Conservation (phyloP, 805 yeast species). For the Wilhelminamyces savonicus region DNA sequence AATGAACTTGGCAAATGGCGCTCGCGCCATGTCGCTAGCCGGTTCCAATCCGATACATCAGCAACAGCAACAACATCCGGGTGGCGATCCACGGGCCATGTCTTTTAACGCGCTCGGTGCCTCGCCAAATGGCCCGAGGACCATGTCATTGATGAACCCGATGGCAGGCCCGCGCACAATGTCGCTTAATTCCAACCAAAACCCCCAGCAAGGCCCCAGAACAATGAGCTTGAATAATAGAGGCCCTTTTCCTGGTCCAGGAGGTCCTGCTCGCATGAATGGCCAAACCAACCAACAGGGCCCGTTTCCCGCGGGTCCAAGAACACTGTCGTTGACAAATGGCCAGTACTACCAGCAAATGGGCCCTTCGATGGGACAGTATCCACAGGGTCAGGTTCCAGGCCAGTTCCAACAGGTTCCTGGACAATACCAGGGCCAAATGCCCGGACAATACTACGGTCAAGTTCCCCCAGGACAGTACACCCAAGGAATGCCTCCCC, state of each 20-base stretch:
- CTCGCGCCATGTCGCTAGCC: constrained; percentile 38
- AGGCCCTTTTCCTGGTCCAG: constrained; percentile 7
- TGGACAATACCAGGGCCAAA: neutral
- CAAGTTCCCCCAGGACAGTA: constrained; percentile 4
- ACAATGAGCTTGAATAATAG: constrained; percentile 1
- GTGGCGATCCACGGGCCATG: constrained; percentile 9
- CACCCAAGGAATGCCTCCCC: constrained; percentile 1
- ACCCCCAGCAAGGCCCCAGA: constrained; percentile 1
- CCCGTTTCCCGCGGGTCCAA: constrained; percentile 20
- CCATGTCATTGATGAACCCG: constrained; percentile 19
- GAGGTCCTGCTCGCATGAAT: constrained; percentile 17
- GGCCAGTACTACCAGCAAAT: constrained; percentile 13
- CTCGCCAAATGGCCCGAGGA: constrained; percentile 17
- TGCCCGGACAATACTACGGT: neutral
- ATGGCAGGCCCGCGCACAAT: neutral
- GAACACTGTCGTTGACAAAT: constrained; percentile 40
- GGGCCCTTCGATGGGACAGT: constrained; percentile 2
- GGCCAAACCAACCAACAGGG: constrained; percentile 3
- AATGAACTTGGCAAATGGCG: constrained; percentile 40
- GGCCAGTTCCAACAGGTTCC: constrained; percentile 4
- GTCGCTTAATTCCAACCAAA: constrained; percentile 1
- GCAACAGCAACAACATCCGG: neutral
- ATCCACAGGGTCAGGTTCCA: constrained; percentile 1
- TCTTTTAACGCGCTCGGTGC: constrained; percentile 6
- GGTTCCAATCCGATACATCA: constrained; percentile 25